phyloP scores from a whole-genome alignment of 371 early-diverging fungal species.

The Mortierella polycephala region DNA sequence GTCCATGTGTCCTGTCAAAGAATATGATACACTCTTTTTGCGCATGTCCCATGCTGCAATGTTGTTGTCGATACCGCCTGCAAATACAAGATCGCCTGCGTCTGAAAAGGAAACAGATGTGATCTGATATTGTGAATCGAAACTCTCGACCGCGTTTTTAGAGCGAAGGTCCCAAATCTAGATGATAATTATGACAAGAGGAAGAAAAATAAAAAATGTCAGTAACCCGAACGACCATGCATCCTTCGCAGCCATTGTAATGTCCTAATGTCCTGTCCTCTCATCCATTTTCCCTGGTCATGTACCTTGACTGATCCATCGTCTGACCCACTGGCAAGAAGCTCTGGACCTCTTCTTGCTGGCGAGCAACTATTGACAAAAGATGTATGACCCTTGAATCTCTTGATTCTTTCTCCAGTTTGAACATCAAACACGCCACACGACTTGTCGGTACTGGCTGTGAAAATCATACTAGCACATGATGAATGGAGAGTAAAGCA shows the following conservation, averaged over 20 bases:
- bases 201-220: neutral
- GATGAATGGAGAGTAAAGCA: neutral
- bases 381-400: slow-evolving; percentile 77
- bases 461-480: slow-evolving; percentile 54
- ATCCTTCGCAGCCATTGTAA: slow-evolving; percentile 80
- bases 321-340: slow-evolving; percentile 79
- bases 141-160: slow-evolving; percentile 77
- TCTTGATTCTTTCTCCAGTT: slow-evolving; percentile 78
- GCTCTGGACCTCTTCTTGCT: slow-evolving; percentile 71
- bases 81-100: slow-evolving; percentile 85
- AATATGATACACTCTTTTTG: slow-evolving; percentile 71
- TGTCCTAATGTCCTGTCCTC: too few species aligned
- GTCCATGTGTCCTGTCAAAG: slow-evolving; percentile 87
- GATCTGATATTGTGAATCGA: slow-evolving; percentile 80
- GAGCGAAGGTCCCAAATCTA: slow-evolving; percentile 81
- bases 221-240: slow-evolving; percentile 71
- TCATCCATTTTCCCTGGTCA: neutral
- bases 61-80: slow-evolving; percentile 92
- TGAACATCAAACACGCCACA: slow-evolving; percentile 59
- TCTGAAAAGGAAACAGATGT: slow-evolving; percentile 82
- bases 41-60: slow-evolving; percentile 93
- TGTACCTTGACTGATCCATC: slow-evolving; percentile 74
- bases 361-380: slow-evolving; percentile 81
- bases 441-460: slow-evolving; percentile 61
- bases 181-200: neutral